Evolutionary conservation across 176 grass and related monocot species (phyloP), one percentile per base, ranked within the genome.

Genomic region (Tillandsia fasciculata): DNA sequence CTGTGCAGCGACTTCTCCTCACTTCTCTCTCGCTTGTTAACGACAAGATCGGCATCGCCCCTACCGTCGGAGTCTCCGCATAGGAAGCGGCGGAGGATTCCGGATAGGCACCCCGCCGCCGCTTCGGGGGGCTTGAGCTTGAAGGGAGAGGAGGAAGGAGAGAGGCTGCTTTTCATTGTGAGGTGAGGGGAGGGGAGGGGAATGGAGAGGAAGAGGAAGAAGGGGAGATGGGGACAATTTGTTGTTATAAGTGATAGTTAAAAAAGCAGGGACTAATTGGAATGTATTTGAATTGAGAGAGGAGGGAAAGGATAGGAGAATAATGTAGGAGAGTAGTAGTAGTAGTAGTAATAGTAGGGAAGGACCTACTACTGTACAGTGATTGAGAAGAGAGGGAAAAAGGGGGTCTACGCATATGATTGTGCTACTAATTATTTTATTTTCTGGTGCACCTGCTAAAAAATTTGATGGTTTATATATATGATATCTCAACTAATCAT

Each of bases 51-150:
- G 11, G 26, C 56, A 13, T 78, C 65, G 9, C 8, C 27, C 10
- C 10, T 52, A 29, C 12, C 28, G 49, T 80, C 8, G 53, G 3
- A 52, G 27, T 57, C 75, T 11, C 81, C 82, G 77, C 87, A 88
- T 48, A 93, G 84, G 18, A 93, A 68, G 65, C 75, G 90, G 67
- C 77, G 82, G 3, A 93, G 57, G 48, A 86, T 83, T 12, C 74
- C 77, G 53, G 80, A 88, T 57, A 58, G 50, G 27, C 83, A 86
- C 6, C 83, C 77, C 11, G 64, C 58, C n/a, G 50, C 26, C 2
- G 52, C 70, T 24, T 70, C 11, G 27, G 48, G 5, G 10, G 64
- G 63, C 24, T 70, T 20, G 10, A 81, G 64, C 69, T 72, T 52
- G 65, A 77, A 61, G 1, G 75, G 28, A 66, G 68, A 59, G 15